A percentile compares a stretch with the other conserved stretches of the same genome.
phyloP scores from a whole-genome alignment of 805 yeast species.

The Priceomyces haplophilus region DNA sequence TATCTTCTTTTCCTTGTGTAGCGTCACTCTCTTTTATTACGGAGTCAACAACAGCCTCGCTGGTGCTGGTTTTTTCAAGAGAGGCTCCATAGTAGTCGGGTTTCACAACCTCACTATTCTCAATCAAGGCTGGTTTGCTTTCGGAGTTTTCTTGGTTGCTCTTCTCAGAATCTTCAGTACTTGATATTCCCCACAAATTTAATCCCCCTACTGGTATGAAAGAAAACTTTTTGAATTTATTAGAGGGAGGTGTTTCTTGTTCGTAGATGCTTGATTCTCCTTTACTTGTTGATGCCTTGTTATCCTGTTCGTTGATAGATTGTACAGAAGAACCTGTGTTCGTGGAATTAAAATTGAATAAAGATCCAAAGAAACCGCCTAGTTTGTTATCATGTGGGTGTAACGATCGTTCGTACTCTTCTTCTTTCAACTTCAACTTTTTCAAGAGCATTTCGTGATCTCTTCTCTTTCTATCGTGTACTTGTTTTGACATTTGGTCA shows the following conservation, averaged over 20 bases:
- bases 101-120: neutral
- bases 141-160: neutral
- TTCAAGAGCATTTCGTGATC: conserved; percentile 39
- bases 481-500: conserved; percentile 33
- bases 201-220: conserved; percentile 4
- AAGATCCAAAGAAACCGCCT: conserved; percentile 28
- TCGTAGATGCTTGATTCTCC: neutral
- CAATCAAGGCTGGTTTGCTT: neutral
- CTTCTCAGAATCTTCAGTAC: neutral
- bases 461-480: conserved; percentile 36
- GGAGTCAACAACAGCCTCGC: neutral
- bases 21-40: too few relatives aligned
- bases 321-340: neutral
- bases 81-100: neutral
- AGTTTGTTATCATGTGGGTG: conserved; percentile 23
- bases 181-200: neutral
- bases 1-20: too few relatives aligned
- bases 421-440: conserved; percentile 36
- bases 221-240: conserved; percentile 2
- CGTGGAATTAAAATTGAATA: conserved; percentile 24
- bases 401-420: conserved; percentile 33
- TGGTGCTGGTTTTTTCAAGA: neutral
- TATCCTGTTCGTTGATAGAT: neutral
- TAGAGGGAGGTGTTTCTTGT: neutral
- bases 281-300: neutral